Conservation (phyloP, 2,329 filamentous ascomycete species). For the Aspergillus tamarii region DNA sequence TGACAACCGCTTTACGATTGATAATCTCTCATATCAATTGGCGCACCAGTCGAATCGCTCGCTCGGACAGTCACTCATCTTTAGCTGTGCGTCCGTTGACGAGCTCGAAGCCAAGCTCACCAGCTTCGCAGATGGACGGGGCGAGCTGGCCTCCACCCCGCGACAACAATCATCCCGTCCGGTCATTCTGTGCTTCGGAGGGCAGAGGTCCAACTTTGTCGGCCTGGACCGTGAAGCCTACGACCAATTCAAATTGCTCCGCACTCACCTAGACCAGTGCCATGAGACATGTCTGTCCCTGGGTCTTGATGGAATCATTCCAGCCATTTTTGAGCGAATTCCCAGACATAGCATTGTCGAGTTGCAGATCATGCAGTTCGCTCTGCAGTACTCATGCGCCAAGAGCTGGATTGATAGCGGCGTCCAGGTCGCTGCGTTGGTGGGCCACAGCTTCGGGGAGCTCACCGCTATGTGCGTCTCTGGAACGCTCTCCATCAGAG, state of each 20-base stretch:
- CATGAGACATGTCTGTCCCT: background rate
- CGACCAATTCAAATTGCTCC: background rate
- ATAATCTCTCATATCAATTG: conserved; percentile 6
- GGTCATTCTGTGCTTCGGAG: background rate
- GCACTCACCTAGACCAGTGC: background rate
- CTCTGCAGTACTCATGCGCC: conserved; percentile 4
- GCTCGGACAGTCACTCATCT: background rate
- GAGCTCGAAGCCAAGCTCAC: conserved; percentile 1
- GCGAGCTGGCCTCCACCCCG: background rate
- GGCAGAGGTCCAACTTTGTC: background rate
- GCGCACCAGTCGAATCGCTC: conserved; percentile 6
- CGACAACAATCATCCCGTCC: background rate
- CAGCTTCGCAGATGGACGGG: background rate
- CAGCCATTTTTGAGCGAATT: background rate
- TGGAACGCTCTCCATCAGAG: conserved; percentile 25
- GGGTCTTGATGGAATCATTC: background rate
- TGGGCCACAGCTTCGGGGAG: conserved; percentile 3
- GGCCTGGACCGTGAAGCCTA: background rate
- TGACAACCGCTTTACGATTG: background rate
- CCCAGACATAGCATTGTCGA: background rate
- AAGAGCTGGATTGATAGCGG: background rate
- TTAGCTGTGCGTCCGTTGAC: background rate
- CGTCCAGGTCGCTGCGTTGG: background rate
- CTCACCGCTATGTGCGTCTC: background rate
- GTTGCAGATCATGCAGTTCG: background rate